Evolutionary conservation across 2,329 filamentous ascomycete species (phyloP), one percentile per base, ranked within the genome.

Genomic region (Trichoderma hamatum): DNA sequence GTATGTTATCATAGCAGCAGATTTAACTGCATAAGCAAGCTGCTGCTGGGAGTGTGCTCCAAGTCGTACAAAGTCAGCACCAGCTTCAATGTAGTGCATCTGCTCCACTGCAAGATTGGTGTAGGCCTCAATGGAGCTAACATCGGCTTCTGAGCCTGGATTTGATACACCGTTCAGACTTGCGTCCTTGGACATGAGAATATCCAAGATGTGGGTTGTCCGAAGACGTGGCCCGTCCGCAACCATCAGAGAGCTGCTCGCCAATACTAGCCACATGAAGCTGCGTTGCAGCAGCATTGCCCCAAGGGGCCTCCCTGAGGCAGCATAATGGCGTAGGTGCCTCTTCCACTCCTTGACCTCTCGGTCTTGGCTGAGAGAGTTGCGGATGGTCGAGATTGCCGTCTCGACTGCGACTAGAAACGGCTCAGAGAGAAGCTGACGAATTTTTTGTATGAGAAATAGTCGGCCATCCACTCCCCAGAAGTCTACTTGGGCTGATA

Each of bases 231-330:
- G 82, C 6, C 86, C 84, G 51, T 90, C 88, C 36, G 88, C 85
- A 21, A 93, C 84, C 70, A 95, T 83, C 32, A 95, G 85, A 16
- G 92, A 92, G 2, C 92, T 93, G 66, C 88, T 90, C 2, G 93
- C 89, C 39, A 94, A 90, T 14, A 97, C 84, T 36, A 98, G 87
- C 79, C 89, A 90, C 85, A 96, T 93, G 77, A 97, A 96, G 72
- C 91, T 94, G 75, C 93, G 89, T 78, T 97, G 94, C 26, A 99
- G 81, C 6, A 98, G 85, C 90, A 97, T 96, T 14, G 94, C 93
- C 11, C 96, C 94, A 54, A 99, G 82, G 0, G 96, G 95, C 24
- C 93, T 88, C 11, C 92, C 92, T 69, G 88, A 86, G 19, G 89
- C 87, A 32, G 92, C 89, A 80, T 98, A 99, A 71, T 94, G 92